Conservation (phyloP, 768 basidiomycete species). For the Russula olivacea region DNA sequence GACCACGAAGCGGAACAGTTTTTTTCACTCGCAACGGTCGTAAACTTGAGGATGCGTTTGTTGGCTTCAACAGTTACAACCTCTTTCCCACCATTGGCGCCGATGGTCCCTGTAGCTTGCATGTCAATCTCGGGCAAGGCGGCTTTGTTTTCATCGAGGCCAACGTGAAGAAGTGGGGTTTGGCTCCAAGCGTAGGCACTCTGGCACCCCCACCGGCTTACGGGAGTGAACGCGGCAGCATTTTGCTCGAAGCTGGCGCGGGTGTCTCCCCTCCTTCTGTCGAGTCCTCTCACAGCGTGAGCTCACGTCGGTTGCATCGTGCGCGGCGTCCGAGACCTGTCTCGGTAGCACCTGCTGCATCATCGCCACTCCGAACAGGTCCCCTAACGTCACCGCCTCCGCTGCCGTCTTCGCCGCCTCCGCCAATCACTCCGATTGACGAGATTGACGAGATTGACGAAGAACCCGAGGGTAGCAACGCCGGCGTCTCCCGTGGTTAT, state of each 20-base stretch:
- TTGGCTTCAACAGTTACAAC: constrained; percentile 85
- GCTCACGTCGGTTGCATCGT: constrained; percentile 56
- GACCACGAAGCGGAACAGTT: constrained; percentile 94
- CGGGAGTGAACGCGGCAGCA: constrained; percentile 94
- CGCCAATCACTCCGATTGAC: constrained; percentile 75
- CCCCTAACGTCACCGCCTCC: constrained; percentile 37
- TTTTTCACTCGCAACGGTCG: constrained; percentile 98
- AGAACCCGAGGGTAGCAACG: constrained; percentile 41
- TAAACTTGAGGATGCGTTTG: constrained; percentile 93
- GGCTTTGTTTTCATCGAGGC: constrained; percentile 99
- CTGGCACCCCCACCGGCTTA: constrained; percentile 97
- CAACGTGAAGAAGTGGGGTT: constrained; percentile 99
- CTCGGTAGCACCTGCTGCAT: constrained; percentile 41
- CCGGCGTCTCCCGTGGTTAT: constrained; percentile 51
- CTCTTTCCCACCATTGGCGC: constrained; percentile 97
- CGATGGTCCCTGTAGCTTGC: constrained; percentile 92
- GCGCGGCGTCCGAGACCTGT: constrained; percentile 48
- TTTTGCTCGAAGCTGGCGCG: constrained; percentile 86
- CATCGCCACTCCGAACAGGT: constrained; percentile 62
- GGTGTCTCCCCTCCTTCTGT: constrained; percentile 34
- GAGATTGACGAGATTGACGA: constrained; percentile 82
- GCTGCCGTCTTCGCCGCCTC: constrained; percentile 46
- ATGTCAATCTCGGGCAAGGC: constrained; percentile 95
- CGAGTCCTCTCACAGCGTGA: constrained; percentile 39
- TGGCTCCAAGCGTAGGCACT: constrained; percentile 95